Evolutionary conservation across 2,329 filamentous ascomycete genomes (phyloP).

Genomic region (Aspergillus aculeatinus): DNA sequence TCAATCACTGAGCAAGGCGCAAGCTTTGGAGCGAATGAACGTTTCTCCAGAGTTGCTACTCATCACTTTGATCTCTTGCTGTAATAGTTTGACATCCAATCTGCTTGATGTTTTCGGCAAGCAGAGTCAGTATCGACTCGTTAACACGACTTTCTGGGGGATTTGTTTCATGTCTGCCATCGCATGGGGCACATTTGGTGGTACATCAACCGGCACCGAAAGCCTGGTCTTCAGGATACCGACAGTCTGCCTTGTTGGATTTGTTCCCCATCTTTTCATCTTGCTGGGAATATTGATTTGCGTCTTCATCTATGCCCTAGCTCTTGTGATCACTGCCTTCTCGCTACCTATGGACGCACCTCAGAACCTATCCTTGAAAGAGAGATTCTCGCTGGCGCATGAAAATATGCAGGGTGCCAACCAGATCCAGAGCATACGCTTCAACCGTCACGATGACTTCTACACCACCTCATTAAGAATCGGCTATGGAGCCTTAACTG

Average conservation of each 20-base stretch:
- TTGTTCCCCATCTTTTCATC: constrained; percentile 90
- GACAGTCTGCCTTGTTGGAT: constrained; percentile 91
- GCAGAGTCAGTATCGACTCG: constrained; percentile 74
- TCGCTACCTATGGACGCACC: constrained; percentile 57
- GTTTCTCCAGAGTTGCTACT: constrained; percentile 85
- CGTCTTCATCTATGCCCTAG: constrained; percentile 71
- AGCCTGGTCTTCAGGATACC: constrained; percentile 77
- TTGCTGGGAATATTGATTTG: constrained; percentile 76
- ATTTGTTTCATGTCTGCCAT: constrained; percentile 86
- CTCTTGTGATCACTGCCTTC: constrained; percentile 72
- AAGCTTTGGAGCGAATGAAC: constrained; percentile 78
- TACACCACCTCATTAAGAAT: constrained; percentile 85
- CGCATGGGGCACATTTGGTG: constrained; percentile 66
- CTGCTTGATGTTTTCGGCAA: constrained; percentile 75
- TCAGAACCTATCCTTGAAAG: constrained; percentile 48
- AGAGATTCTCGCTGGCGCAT: constrained; percentile 70
- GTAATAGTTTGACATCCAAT: constrained; percentile 86
- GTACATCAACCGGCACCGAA: constrained; percentile 45
- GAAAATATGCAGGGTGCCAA: constrained; percentile 90
- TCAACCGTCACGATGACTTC: constrained; percentile 89
- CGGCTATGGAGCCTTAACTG: constrained; percentile 84
- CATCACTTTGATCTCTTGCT: constrained; percentile 80
- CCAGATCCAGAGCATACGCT: constrained; percentile 74
- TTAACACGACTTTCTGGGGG: constrained; percentile 88
- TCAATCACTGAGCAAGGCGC: constrained; percentile 39